Evolutionary conservation across 371 early-diverging fungal species (phyloP).

Genomic region (Rhizomucor miehei): DNA sequence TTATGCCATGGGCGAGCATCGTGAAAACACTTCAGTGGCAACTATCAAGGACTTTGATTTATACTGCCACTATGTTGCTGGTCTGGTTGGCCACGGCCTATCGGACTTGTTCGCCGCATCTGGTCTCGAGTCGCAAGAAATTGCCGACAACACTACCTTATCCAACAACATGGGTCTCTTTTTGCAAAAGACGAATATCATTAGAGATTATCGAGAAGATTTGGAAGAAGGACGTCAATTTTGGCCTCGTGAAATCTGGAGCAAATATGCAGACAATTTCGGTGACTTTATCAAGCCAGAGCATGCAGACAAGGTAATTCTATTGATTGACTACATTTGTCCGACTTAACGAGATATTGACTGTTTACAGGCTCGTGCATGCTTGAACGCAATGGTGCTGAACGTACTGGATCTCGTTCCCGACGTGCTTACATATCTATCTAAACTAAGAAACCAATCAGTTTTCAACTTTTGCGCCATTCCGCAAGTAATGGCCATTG

Average conservation of each 20-base stretch:
- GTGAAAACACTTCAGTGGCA: constrained; percentile 66
- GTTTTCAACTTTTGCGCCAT: constrained; percentile 96
- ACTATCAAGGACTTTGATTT: constrained; percentile 86
- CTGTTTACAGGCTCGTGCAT: constrained; percentile 52
- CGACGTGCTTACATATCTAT: constrained; percentile 84
- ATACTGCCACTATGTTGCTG: constrained; percentile 98
- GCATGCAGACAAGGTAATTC: constrained; percentile 48
- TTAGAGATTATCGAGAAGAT: constrained; percentile 92
- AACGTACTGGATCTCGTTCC: constrained; percentile 86
- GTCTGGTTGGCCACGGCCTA: constrained; percentile 93
- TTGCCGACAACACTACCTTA: constrained; percentile 31
- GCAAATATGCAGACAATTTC: constrained; percentile 59
- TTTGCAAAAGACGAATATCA: constrained; percentile 95
- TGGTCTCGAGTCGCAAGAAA: constrained; percentile 71
- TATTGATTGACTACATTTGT: neutral
- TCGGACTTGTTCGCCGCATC: constrained; percentile 88
- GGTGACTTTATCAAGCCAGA: constrained; percentile 62
- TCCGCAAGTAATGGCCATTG: constrained; percentile 97
- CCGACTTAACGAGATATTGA: neutral
- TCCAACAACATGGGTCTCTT: constrained; percentile 95
- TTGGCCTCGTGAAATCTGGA: constrained; percentile 95
- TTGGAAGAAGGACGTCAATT: constrained; percentile 84
- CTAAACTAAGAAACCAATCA: constrained; percentile 68
- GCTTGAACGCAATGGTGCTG: constrained; percentile 83
- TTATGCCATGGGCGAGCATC: constrained; percentile 64